Conservation (phyloP, 1,284 basidiomycete species). For the Cryptococcus sp. region DNA sequence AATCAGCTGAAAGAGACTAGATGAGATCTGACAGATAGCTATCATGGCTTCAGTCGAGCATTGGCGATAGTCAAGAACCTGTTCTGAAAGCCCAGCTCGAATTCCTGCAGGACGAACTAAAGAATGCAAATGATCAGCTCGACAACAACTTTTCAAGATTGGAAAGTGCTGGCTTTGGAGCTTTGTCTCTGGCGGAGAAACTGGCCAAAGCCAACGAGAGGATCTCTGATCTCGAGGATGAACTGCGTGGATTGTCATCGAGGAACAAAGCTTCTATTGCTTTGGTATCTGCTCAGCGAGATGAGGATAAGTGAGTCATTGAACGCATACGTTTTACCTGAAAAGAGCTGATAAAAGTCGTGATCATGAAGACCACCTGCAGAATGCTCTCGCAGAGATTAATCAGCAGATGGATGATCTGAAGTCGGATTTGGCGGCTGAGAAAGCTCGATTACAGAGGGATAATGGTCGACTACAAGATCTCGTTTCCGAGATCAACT, state of each 20-base stretch:
- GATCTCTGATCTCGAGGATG: constrained; percentile 43
- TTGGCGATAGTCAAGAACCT: constrained; percentile 39
- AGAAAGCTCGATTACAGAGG: constrained; percentile 25
- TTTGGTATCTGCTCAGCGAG: constrained; percentile 18
- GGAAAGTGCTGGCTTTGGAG: constrained; percentile 46
- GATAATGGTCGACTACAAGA: constrained; percentile 30
- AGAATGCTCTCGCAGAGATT: constrained; percentile 25
- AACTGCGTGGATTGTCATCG: constrained; percentile 27
- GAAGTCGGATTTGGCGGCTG: constrained; percentile 22
- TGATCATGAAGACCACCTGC: constrained; percentile 21
- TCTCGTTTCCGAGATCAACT: constrained; percentile 18
- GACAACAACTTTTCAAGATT: constrained; percentile 51
- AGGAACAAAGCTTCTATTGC: constrained; percentile 27
- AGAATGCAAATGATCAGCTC: constrained; percentile 47
- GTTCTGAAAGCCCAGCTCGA: constrained; percentile 47
- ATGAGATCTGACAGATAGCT: constrained; percentile 20
- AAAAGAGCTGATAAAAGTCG: constrained; percentile 6
- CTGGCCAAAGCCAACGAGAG: constrained; percentile 43
- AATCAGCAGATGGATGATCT: constrained; percentile 31
- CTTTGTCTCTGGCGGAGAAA: constrained; percentile 46
- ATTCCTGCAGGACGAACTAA: constrained; percentile 47
- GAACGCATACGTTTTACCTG: neutral
- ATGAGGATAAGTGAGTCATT: constrained; percentile 23
- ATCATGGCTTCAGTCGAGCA: constrained; percentile 44
- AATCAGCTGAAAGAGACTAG: neutral